Conservation (phyloP, 2,329 filamentous ascomycete genomes). For the Bipolaris gigantea region DNA sequence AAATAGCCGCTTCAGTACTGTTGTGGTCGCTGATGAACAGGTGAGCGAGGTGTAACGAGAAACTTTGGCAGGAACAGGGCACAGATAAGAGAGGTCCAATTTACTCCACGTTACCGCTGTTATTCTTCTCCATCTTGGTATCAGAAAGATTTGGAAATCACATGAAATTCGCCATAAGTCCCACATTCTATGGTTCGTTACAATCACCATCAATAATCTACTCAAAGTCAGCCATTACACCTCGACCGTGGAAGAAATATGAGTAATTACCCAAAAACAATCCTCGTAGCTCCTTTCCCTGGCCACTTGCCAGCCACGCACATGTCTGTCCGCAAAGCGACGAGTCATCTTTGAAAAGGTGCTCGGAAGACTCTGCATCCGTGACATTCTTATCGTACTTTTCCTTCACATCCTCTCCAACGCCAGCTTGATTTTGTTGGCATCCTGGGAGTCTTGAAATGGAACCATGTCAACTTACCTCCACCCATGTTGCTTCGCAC, state of each 20-base stretch:
- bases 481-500: constrained; percentile 34
- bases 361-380: constrained; percentile 30
- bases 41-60: too few relatives aligned
- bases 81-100: neutral
- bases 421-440: constrained; percentile 20
- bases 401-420: constrained; percentile 26
- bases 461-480: constrained; percentile 17
- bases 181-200: constrained; percentile 29
- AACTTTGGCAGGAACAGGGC: too few relatives aligned
- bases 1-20: neutral
- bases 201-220: constrained; percentile 37
- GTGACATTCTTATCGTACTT: constrained; percentile 35
- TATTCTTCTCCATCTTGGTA: too few relatives aligned
- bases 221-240: neutral
- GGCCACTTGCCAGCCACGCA: constrained; percentile 32
- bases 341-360: constrained; percentile 34
- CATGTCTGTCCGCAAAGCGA: constrained; percentile 37
- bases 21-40: too few relatives aligned
- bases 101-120: too few relatives aligned
- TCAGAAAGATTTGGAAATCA: too few relatives aligned
- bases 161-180: neutral
- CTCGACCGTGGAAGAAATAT: too few relatives aligned
- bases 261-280: constrained; percentile 28
- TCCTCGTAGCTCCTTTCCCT: constrained; percentile 33
- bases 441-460: neutral